Evolutionary conservation across 352 stramenopile genomes (phyloP), one percentile per base, ranked within the genome.

Genomic region (Thalassiosira exigua): DNA sequence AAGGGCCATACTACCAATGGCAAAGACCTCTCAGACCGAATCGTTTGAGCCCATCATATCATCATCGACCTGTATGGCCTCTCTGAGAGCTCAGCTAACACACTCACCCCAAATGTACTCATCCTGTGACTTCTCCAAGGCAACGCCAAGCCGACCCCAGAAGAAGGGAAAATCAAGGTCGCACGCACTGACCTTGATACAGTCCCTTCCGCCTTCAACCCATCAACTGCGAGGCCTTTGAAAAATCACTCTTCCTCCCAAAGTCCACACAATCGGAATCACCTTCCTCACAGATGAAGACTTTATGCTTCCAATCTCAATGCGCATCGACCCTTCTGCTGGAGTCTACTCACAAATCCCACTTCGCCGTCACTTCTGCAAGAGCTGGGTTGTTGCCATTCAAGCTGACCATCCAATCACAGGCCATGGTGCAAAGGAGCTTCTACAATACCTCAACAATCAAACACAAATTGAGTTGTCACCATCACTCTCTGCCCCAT

Each of bases 401-500:
- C 33, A 68, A 14, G 29, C 53, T 36, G 12, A 60, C 14, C 36
- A 29, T 56, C 58, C 58, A 9, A 12, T 68, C 41, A 68, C 58
- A 68, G 58, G 22, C 21, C 21, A 32, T 19, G 58, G 41, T 24
- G 17, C 41, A 12, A 27, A 33, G 30, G 58, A 26, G 22, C 30
- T 27, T 19, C n/a, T 56, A 14, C n/a, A 41, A 3, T 3, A 32
- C 3, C 36, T 68, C 7, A 26, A 66, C 21, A 19, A 27, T 7
- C 9, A 56, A 24, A 29, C 17, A 4, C 46, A 56, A 26, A 12
- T n/a, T 33, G 9, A 32, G 22, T 56, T 29, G 17, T 29, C 57
- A 4, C n/a, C n/a, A 54, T 68, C 21, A 59, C 32, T 9, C 56
- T 68, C 29, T 56, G 30, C 22, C 33, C 58, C 7, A 68, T 68